Base-by-base conservation (phyloP, 2,329 filamentous ascomycete species). In the Talaromyces sp. region DNA sequence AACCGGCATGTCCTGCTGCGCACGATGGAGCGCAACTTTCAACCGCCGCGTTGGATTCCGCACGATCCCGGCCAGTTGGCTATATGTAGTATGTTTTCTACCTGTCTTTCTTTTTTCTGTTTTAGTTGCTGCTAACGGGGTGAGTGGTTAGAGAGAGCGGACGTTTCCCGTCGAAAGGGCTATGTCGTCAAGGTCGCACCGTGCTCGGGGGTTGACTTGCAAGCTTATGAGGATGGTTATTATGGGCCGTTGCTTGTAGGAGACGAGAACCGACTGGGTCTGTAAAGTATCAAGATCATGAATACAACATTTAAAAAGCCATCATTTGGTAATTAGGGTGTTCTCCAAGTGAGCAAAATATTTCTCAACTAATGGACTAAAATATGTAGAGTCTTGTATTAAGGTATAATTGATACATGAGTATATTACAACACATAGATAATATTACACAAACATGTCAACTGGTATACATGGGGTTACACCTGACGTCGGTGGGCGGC, bases 101-200 rank as follows among this genome's bases (percentile, higher is more conserved):
- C 8, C 19, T 29, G 13, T n/a, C 13, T 14, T n/a, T 26, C 3
- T 1, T 51, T 24, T 14, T n/a, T 13, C 9, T 19, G 13, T 27
- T n/a, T n/a, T 17, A 19, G 17, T 10, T 52, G 43, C n/a, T 52
- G 27, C 24, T 52, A 52, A 46, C 43, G 43, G 19, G n/a, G 11
- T 46, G 43, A 7, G 43, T 52, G 11, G 24, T 17, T 29, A 52
- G 49, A 52, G 49, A 29, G 27, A 9, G 24, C 49, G 24, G 27
- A 29, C 19, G 8, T 52, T 10, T 50, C 46, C 32, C 59, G 58
- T 43, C 14, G 19, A 14, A 14, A 27, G 13, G 59, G 59, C 2
- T 32, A 58, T 24, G 58, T 61, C 31, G 50, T 61, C 26, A 61
- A 52, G 35, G 46, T 61, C 9, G 43, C 43, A 24, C 59, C 59